Evolutionary conservation across 208 protist genomes (phyloP), one percentile per base, ranked within the genome.

Genomic region (Crithidia sp.): DNA sequence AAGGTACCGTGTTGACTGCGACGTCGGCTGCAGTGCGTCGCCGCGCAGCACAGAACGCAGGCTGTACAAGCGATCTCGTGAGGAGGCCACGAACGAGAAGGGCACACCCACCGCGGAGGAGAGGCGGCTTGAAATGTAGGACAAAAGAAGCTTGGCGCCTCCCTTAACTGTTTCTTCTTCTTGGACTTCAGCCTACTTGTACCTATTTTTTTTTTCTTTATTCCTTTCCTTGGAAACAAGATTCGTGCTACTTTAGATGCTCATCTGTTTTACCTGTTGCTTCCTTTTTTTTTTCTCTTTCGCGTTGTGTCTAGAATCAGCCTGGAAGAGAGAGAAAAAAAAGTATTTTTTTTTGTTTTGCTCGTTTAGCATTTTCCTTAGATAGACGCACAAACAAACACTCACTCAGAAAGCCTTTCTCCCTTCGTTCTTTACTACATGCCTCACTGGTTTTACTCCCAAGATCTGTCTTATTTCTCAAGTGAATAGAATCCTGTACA

Each of bases 61-160:
- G 16, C 74, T 67, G 10, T 58, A 77, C 65, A 82, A 82, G 54
- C 77, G 77, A 16, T 37, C 63, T 12, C 71, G 77, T 16, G 77
- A 82, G 67, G 77, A 75, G 44, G 41, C 47, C 5, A 44, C 43
- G 12, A 43, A 7, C 16, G 53, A 54, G 2, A 52, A 55, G 36
- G 66, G 40, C 37, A 19, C n/a, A 53, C 4, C 67, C 36, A 2
- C 40, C 40, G 19, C 50, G 0, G 49, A 37, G 17, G 71, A 50
- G 41, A 37, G 47, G 3, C 40, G 50, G 70, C 40, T 28, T 28
- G 28, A 28, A 28, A 28, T 28, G 28, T 28, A 28, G 28, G 28
- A 28, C 28, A 28, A 28, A 28, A 28, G 28, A 28, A 28, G 28
- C 28, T 28, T 28, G 28, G 28, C 28, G 28, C 28, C 28, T 28